A percentile compares a stretch with the other conserved stretches of the same genome.
These are phyloP conservation scores for Pyrenochaeta sp. DNA, from an alignment of 2,329 filamentous ascomycete species.

Conservation along the genomic window DNA sequence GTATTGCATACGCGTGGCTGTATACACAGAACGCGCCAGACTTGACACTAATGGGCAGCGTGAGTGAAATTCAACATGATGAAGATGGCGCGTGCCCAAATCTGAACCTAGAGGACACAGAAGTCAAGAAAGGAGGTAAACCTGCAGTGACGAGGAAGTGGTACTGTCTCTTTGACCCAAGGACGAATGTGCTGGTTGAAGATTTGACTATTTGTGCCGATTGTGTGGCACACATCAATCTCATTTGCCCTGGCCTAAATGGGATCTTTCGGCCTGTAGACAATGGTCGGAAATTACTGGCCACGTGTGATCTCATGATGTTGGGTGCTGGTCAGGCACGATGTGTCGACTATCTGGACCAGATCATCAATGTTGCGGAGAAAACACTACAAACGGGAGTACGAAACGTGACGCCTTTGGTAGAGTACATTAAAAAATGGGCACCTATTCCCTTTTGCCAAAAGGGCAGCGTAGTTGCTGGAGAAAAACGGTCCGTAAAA, in stretches of 20 bases:
- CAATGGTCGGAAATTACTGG: slow-evolving; percentile 17
- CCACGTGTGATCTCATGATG: slow-evolving; percentile 28
- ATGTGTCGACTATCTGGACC: slow-evolving; percentile 17
- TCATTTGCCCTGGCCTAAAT: slow-evolving; percentile 20
- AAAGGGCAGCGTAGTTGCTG: slow-evolving; percentile 4
- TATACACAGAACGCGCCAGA: slow-evolving; percentile 17
- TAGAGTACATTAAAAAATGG: slow-evolving; percentile 19
- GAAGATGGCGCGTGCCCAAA: slow-evolving; percentile 29
- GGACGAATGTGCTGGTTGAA: slow-evolving; percentile 17
- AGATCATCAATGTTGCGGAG: slow-evolving; percentile 12
- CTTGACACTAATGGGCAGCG: slow-evolving; percentile 18
- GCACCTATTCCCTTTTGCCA: slow-evolving; percentile 14
- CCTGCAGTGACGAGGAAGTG: slow-evolving; percentile 21
- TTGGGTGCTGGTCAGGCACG: slow-evolving; percentile 10
- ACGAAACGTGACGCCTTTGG: slow-evolving; percentile 9
- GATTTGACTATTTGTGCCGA: slow-evolving; percentile 30
- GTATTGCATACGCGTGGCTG: slow-evolving; percentile 25
- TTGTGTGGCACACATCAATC: slow-evolving; percentile 20
- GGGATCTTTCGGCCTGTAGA: slow-evolving; percentile 20
- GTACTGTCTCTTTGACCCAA: slow-evolving; percentile 27
- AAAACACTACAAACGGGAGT: slow-evolving; percentile 5
- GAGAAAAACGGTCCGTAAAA: slow-evolving; percentile 9
- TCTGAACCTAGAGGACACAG: slow-evolving; percentile 15
- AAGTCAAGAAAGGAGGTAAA: slow-evolving; percentile 19
- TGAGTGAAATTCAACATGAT: slow-evolving; percentile 16